These are phyloP conservation scores for Eucalyptus guilfoylei DNA, from an alignment of 345 rosid species.

Conservation along the genomic window DNA sequence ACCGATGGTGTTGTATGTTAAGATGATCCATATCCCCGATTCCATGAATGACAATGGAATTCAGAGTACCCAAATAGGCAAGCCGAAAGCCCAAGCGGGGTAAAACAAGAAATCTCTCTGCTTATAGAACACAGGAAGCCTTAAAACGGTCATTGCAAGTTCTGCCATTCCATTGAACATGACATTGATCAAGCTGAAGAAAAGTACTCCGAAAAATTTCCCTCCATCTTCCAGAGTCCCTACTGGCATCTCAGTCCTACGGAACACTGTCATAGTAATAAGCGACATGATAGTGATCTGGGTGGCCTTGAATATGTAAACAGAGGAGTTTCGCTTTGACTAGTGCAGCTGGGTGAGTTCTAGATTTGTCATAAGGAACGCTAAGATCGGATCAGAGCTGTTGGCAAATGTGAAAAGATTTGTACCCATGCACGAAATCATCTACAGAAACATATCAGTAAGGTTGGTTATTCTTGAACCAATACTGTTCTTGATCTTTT, in stretches of 20 bases:
- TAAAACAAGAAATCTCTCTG: conserved; percentile 60
- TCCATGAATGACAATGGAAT: conserved; percentile 56
- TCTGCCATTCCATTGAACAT: conserved; percentile 70
- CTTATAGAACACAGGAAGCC: conserved; percentile 62
- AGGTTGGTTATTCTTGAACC: conserved; percentile 39
- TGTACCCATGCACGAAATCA: conserved; percentile 33
- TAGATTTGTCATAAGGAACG: conserved; percentile 43
- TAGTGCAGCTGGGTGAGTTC: conserved; percentile 49
- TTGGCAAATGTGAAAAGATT: conserved; percentile 39
- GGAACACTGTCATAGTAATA: conserved; percentile 34
- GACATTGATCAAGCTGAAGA: conserved; percentile 36
- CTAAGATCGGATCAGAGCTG: conserved; percentile 29
- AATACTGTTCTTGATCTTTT: conserved; percentile 6
- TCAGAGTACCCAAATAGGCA: conserved; percentile 48
- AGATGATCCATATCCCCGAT: conserved; percentile 42
- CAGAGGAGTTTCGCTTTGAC: conserved; percentile 48
- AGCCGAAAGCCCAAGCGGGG: conserved; percentile 57
- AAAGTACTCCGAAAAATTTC: conserved; percentile 44
- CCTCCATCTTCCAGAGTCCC: conserved; percentile 27
- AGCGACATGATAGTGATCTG: conserved; percentile 36
- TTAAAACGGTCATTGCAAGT: conserved; percentile 36
- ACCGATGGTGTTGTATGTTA: conserved; percentile 62
- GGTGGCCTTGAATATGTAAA: conserved; percentile 40
- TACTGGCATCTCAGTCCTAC: conserved; percentile 42
- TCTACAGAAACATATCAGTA: conserved; percentile 31